Conservation (phyloP, 139 green algal species). For the Auxenochlorella protothecoides region DNA sequence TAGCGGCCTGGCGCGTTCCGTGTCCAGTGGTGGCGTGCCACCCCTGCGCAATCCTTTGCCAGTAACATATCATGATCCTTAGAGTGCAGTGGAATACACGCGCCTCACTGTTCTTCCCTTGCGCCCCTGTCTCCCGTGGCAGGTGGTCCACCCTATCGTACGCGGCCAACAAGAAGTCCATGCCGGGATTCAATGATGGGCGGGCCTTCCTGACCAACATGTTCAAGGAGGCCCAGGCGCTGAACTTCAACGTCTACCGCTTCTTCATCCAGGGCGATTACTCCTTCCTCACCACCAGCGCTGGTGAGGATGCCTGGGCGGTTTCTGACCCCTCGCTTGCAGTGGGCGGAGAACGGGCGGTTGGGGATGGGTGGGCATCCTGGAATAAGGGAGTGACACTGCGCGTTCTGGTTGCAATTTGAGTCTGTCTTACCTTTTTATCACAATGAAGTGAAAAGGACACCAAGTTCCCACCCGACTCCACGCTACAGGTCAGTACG, state of each 20-base stretch:
- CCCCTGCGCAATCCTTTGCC: too few species aligned
- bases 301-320: too few species aligned
- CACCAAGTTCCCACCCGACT: neutral
- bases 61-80: too few species aligned
- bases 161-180: neutral
- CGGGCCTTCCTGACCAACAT: neutral
- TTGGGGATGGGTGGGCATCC: neutral
- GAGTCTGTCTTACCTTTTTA: neutral
- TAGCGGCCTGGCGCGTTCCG: too few species aligned
- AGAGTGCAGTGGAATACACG: too few species aligned
- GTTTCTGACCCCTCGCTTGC: too few species aligned
- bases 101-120: too few species aligned
- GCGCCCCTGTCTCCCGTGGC: too few species aligned
- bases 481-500: neutral
- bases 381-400: neutral
- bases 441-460: neutral
- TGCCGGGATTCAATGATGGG: neutral
- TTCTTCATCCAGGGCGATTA: conserved; percentile 10
- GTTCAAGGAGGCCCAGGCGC: conserved; percentile 1
- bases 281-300: neutral
- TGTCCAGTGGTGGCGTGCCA: too few species aligned
- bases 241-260: conserved; percentile 5
- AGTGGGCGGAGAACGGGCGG: too few species aligned
- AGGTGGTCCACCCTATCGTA: too few species aligned
- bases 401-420: neutral